Conservation (phyloP, 441 rosid species). For the Oxalis stricta region DNA sequence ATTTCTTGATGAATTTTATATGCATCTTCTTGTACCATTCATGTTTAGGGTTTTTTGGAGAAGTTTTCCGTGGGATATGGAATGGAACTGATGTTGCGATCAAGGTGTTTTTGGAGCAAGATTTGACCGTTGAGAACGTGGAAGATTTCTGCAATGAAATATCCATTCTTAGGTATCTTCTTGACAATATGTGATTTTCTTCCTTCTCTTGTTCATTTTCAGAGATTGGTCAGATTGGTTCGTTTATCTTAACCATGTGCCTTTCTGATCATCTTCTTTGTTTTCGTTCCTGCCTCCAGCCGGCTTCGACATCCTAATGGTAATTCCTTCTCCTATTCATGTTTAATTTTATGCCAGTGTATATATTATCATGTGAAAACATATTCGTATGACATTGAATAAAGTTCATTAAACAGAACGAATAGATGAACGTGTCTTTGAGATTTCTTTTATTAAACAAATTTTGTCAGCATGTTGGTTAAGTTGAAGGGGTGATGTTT, state of each 20-base stretch:
- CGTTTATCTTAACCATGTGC: slow-evolving; percentile 4
- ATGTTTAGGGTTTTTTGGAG: slow-evolving; percentile 76
- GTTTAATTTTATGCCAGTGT: slow-evolving; percentile 1
- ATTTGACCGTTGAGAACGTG: slow-evolving; percentile 94
- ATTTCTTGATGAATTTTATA: too few species aligned
- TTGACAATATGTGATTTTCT: slow-evolving; percentile 9
- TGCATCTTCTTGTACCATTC: background rate
- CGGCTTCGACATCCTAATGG: slow-evolving; percentile 98
- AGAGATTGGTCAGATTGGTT: too few species aligned
- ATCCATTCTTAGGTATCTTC: slow-evolving; percentile 78
- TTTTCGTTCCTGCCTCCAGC: slow-evolving; percentile 35
- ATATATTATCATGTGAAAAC: too few species aligned
- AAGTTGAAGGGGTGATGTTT: background rate
- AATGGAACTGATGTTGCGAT: slow-evolving; percentile 97
- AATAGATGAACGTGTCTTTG: too few species aligned
- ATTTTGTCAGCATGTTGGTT: slow-evolving; percentile 1
- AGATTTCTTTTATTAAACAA: background rate
- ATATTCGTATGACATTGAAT: too few species aligned
- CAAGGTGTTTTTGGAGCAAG: slow-evolving; percentile 96
- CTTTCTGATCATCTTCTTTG: slow-evolving; percentile 23
- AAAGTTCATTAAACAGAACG: too few species aligned
- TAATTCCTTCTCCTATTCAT: slow-evolving; percentile 28
- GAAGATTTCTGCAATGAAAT: slow-evolving; percentile 98
- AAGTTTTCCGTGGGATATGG: slow-evolving; percentile 96
- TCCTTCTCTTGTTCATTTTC: too few species aligned